Conservation (phyloP, 176 grass and related monocot genomes). For the Melocanna baccifera region DNA sequence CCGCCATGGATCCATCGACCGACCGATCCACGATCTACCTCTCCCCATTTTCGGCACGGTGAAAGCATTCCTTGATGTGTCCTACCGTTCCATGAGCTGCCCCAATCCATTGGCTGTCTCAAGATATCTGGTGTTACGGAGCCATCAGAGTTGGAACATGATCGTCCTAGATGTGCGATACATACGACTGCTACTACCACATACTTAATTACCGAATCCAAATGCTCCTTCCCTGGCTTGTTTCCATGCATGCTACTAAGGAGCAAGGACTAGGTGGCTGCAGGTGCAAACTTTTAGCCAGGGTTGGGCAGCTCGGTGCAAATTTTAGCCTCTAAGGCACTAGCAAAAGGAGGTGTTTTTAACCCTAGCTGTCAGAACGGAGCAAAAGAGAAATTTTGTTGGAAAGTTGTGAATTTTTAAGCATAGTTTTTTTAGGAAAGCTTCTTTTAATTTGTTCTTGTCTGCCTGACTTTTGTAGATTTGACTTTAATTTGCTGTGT, state of each 20-base stretch:
- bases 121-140: slow-evolving; percentile 21
- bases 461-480: neutral
- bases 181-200: neutral
- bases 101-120: neutral
- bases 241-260: neutral
- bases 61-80: neutral
- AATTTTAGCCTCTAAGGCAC: neutral
- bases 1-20: neutral
- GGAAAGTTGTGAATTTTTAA: neutral
- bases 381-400: neutral
- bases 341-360: neutral
- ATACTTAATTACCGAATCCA: too few relatives aligned
- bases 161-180: neutral
- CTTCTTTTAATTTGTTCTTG: neutral
- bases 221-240: neutral
- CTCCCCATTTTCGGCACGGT: neutral
- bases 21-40: neutral
- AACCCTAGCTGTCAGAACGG: neutral
- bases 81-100: neutral
- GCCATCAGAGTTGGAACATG: slow-evolving; percentile 16
- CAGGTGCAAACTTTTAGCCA: neutral
- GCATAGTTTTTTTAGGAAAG: too few relatives aligned
- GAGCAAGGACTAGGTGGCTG: neutral
- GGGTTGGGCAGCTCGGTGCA: neutral
- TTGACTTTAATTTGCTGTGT: slow-evolving; percentile 18